Conservation (phyloP, 805 yeast genomes). For the Hanseniaspora pseudoguilliermondii region DNA sequence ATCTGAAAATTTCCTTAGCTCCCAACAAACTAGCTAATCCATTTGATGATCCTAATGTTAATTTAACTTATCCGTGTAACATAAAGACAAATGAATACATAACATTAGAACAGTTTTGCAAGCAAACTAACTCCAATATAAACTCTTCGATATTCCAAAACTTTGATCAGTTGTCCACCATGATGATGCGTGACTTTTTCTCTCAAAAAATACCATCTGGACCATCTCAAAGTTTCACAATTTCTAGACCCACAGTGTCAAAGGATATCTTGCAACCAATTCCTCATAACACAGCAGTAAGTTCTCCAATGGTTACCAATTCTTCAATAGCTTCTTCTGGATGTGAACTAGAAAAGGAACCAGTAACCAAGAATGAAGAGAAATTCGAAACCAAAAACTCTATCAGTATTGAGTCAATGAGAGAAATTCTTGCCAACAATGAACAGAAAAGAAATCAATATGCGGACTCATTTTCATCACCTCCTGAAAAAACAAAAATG, state of each 20-base stretch:
- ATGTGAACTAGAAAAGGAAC: neutral
- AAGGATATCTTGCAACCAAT: neutral
- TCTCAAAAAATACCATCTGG: neutral
- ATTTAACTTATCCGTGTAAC: slow-evolving; percentile 20
- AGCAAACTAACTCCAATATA: slow-evolving; percentile 18
- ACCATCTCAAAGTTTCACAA: neutral
- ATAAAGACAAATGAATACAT: slow-evolving; percentile 20
- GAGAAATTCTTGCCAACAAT: neutral
- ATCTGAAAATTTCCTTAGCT: slow-evolving; percentile 44
- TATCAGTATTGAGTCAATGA: neutral
- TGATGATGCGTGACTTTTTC: neutral
- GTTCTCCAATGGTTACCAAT: neutral
- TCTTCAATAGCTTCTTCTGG: neutral
- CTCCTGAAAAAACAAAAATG: neutral
- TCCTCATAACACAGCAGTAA: neutral
- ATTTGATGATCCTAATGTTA: slow-evolving; percentile 19
- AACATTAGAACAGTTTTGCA: slow-evolving; percentile 22
- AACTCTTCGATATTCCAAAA: neutral
- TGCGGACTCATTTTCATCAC: neutral
- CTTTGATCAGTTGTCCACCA: neutral
- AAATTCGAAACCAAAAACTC: neutral
- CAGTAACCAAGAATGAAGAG: neutral
- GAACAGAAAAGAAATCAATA: neutral
- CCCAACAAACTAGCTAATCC: slow-evolving; percentile 14
- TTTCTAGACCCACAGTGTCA: slow-evolving; percentile 3